Evolutionary conservation across 345 rosid species (phyloP), one percentile per base, ranked within the genome.

Genomic region (Arabidopsis suecica): DNA sequence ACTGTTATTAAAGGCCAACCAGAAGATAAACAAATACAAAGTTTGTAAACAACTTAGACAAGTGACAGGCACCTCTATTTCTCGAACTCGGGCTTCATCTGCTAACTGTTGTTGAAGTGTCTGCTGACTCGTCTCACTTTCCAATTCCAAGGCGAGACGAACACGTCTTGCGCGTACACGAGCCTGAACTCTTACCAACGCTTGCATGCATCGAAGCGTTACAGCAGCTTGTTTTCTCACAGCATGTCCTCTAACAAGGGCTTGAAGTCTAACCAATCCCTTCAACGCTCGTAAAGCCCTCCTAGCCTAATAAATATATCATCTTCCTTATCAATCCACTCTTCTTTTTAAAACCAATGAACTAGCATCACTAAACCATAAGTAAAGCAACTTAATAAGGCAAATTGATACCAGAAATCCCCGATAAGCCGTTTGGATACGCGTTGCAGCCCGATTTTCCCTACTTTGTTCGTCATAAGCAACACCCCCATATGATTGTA

Each of bases 121-220:
- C 69, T 88, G 90, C 69, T 87, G 89, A 28, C 83, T 75, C 1
- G 93, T 91, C 82, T 96, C 86, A 86, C 91, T 86, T 82, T 96
- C 98, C 84, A 96, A 79, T 83, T 96, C 98, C 85, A 96, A 79
- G 33, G 98, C 88, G 37, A 96, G 70, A 62, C 99, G 99, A 74
- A 93, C 96, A 57, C 93, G 97, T 80, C 99, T 89, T 47, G 99
- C 98, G 9, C 97, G 88, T 23, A 93, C 93, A 78, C 98, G 98
- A 68, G 98, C 99, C 83, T 96, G 99, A 82, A 96, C 99, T 80
- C 98, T 91, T 67, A 93, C 99, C 54, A 96, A 85, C 30, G 99
- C 99, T 93, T 96, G 97, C 99, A 96, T 96, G 80, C 99, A 91
- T 75, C 98, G 93, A 66, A 96, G 97, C 30, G 99, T 96, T 74